A percentile compares a stretch with the other conserved stretches of the same genome.
Evolutionary conservation across 1,284 basidiomycete genomes (phyloP).

Genomic region (Moesziomyces globuligerus): DNA sequence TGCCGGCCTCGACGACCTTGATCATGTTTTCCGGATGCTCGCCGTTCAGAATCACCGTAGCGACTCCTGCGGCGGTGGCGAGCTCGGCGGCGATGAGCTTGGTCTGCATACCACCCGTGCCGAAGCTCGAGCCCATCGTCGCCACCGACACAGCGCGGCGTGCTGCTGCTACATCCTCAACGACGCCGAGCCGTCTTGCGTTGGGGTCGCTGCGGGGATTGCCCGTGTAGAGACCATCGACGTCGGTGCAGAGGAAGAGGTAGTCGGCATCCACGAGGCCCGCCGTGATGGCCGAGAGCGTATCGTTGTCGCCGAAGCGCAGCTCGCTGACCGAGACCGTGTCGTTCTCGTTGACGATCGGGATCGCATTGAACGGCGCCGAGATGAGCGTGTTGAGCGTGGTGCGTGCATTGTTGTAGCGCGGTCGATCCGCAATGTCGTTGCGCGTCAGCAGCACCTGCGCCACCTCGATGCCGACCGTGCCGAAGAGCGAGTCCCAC

Average conservation of each 20-base stretch:
- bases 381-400: constrained; percentile 63
- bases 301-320: constrained; percentile 99
- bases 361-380: constrained; percentile 56
- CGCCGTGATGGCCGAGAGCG: constrained; percentile 93
- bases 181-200: constrained; percentile 82
- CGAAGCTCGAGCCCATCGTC: constrained; percentile 89
- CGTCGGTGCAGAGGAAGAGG: constrained; percentile 94
- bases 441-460: constrained; percentile 93
- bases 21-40: constrained; percentile 80
- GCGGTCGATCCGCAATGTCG: constrained; percentile 83
- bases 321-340: constrained; percentile 76
- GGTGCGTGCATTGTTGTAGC: constrained; percentile 62
- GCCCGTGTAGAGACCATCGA: constrained; percentile 93
- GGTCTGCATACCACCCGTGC: constrained; percentile 99
- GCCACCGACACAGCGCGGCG: constrained; percentile 86
- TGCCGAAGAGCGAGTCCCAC: constrained; percentile 95
- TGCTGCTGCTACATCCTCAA: constrained; percentile 83
- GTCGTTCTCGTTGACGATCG: constrained; percentile 67
- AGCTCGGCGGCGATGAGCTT: constrained; percentile 98
- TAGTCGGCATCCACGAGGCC: constrained; percentile 98
- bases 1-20: constrained; percentile 74
- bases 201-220: constrained; percentile 90
- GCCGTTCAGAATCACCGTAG: constrained; percentile 78
- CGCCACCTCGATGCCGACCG: constrained; percentile 91
- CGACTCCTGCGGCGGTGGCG: constrained; percentile 93